phyloP scores from a whole-genome alignment of 768 basidiomycete species.

The Calvatia gigantea region DNA sequence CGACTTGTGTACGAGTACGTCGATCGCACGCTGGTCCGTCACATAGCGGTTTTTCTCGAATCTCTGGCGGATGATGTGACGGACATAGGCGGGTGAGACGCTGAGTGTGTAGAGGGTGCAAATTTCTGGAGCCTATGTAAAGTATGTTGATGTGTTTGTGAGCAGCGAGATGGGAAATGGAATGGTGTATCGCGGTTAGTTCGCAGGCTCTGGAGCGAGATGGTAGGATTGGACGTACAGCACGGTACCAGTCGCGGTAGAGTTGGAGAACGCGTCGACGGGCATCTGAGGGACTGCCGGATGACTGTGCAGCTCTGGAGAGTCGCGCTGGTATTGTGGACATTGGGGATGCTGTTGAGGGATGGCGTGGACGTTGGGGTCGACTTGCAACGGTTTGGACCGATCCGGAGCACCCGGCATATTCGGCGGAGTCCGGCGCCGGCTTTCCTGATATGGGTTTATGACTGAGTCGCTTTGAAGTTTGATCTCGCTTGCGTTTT shows the following conservation, averaged over 20 bases:
- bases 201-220: conserved; percentile 1
- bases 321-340: conserved; percentile 88
- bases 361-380: conserved; percentile 6
- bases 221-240: conserved; percentile 48
- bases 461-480: not conserved
- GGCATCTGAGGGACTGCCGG: conserved; percentile 54
- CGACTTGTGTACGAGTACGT: conserved; percentile 81
- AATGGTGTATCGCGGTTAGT: too few relatives aligned
- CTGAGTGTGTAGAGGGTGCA: conserved; percentile 77
- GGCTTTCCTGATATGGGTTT: conserved; percentile 16
- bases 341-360: conserved; percentile 26
- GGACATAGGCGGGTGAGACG: conserved; percentile 71
- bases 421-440: conserved; percentile 22
- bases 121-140: conserved; percentile 83
- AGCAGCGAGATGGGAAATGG: conserved; percentile 4
- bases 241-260: conserved; percentile 93
- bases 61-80: conserved; percentile 77
- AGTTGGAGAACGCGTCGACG: conserved; percentile 67
- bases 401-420: conserved; percentile 3
- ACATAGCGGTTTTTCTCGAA: conserved; percentile 87
- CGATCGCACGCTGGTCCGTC: conserved; percentile 77
- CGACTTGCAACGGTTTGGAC: conserved; percentile 14
- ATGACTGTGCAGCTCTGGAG: conserved; percentile 64
- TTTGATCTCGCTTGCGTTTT: conserved; percentile 9
- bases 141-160: conserved; percentile 4